Conservation (phyloP, 352 stramenopile genomes). For the Plasmopara halstedii region DNA sequence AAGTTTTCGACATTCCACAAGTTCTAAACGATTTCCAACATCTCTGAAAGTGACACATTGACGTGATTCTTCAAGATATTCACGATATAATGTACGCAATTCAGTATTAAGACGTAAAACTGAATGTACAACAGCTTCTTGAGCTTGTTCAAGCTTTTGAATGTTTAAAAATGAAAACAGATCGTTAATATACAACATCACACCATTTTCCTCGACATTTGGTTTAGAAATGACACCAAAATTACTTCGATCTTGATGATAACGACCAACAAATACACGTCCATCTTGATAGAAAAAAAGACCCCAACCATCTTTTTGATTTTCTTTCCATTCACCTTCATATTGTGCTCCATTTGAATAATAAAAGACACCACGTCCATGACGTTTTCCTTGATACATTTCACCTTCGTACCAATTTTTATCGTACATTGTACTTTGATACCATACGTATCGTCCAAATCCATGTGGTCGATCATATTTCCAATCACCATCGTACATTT, state of each 20-base stretch:
- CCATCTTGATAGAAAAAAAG: slow-evolving; percentile 73
- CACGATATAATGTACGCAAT: slow-evolving; percentile 46
- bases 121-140: slow-evolving; percentile 40
- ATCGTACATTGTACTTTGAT: slow-evolving; percentile 19
- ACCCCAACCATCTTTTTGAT: slow-evolving; percentile 66
- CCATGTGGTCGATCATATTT: slow-evolving; percentile 60
- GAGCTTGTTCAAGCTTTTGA: slow-evolving; percentile 28
- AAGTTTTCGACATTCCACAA: slow-evolving; percentile 42
- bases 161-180: slow-evolving; percentile 22
- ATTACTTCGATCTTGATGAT: slow-evolving; percentile 40
- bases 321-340: slow-evolving; percentile 73
- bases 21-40: slow-evolving; percentile 30
- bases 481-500: slow-evolving; percentile 78
- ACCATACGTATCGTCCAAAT: slow-evolving; percentile 79
- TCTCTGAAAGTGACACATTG: slow-evolving; percentile 8
- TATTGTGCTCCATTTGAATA: slow-evolving; percentile 84
- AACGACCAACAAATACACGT: slow-evolving; percentile 40
- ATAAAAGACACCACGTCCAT: slow-evolving; percentile 70
- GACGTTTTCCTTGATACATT: slow-evolving; percentile 50
- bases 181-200: slow-evolving; percentile 54
- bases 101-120: slow-evolving; percentile 58
- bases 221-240: too few species aligned
- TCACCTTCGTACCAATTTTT: slow-evolving; percentile 86
- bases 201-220: slow-evolving; percentile 9
- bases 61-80: slow-evolving; percentile 30